phyloP scores from a whole-genome alignment of 331 rosid species.

The Rhamnella rubrinervis region DNA sequence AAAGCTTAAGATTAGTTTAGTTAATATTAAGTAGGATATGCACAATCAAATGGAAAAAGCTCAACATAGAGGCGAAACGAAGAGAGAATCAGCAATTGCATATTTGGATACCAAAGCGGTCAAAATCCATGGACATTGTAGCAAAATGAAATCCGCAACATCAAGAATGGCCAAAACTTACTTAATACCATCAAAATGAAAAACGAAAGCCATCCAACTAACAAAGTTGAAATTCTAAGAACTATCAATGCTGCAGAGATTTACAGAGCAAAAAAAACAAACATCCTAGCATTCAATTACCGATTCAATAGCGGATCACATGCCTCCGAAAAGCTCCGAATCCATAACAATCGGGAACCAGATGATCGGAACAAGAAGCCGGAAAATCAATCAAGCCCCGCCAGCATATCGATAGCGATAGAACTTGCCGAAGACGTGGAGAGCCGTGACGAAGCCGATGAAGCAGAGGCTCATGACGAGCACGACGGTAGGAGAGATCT shows the following conservation, averaged over 20 bases:
- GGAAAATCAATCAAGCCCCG: slow-evolving; percentile 35
- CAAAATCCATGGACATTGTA: too few relatives aligned
- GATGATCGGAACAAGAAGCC: slow-evolving; percentile 8
- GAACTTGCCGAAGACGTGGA: slow-evolving; percentile 92
- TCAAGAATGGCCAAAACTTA: neutral
- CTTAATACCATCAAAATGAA: slow-evolving; percentile 1
- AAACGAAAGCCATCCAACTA: slow-evolving; percentile 13
- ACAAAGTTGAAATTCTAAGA: slow-evolving; percentile 13
- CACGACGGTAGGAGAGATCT: slow-evolving; percentile 85
- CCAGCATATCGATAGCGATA: slow-evolving; percentile 69
- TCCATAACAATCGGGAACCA: slow-evolving; percentile 8
- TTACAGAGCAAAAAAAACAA: slow-evolving; percentile 24
- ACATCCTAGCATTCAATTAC: slow-evolving; percentile 20
- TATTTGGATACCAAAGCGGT: neutral
- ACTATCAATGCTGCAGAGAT: slow-evolving; percentile 22
- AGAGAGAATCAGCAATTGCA: neutral
- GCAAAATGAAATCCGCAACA: neutral
- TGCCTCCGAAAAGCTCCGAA: slow-evolving; percentile 9
- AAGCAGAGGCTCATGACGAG: slow-evolving; percentile 90
- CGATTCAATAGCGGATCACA: slow-evolving; percentile 20
- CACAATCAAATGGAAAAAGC: too few relatives aligned
- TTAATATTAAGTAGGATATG: too few relatives aligned
- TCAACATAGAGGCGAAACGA: too few relatives aligned
- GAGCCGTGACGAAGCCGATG: slow-evolving; percentile 91
- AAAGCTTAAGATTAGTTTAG: too few relatives aligned